Evolutionary conservation across 2,329 filamentous ascomycete genomes (phyloP).

Genomic region (Paecilomyces niveus): DNA sequence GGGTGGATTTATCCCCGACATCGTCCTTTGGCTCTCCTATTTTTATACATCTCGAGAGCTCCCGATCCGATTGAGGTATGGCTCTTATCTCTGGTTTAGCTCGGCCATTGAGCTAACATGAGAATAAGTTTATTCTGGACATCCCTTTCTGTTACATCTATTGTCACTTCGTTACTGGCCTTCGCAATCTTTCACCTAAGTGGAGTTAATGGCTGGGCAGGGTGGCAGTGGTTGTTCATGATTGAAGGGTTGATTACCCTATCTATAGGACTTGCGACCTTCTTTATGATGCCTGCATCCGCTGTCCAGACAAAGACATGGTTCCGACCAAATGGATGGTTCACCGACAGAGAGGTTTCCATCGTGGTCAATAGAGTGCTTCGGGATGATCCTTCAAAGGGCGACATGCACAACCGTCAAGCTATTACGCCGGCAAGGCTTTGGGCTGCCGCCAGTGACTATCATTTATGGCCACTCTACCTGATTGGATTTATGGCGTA

Average conservation of each 20-base stretch:
- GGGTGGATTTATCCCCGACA: slow-evolving; percentile 55
- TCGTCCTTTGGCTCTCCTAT: slow-evolving; percentile 51
- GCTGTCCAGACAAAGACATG: slow-evolving; percentile 48
- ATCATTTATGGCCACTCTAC: slow-evolving; percentile 54
- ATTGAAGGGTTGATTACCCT: slow-evolving; percentile 52
- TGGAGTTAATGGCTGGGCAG: slow-evolving; percentile 20
- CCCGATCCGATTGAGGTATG: slow-evolving; percentile 48
- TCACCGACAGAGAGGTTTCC: slow-evolving; percentile 51
- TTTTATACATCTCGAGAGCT: slow-evolving; percentile 63
- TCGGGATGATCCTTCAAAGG: slow-evolving; percentile 55
- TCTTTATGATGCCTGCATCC: slow-evolving; percentile 49
- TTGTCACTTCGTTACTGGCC: slow-evolving; percentile 29
- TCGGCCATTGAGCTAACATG: neutral
- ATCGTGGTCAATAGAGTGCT: slow-evolving; percentile 55
- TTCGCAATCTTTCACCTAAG: slow-evolving; percentile 30
- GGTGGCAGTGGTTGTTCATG: slow-evolving; percentile 48
- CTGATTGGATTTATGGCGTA: slow-evolving; percentile 47
- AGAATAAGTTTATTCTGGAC: slow-evolving; percentile 57
- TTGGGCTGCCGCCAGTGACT: slow-evolving; percentile 50
- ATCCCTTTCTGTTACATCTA: slow-evolving; percentile 39
- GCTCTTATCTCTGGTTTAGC: neutral
- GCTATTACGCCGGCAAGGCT: slow-evolving; percentile 45
- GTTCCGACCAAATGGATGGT: slow-evolving; percentile 54
- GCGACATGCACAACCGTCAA: slow-evolving; percentile 54
- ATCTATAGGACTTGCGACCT: slow-evolving; percentile 46